These are phyloP conservation scores for Eutrema yunnanense DNA, from an alignment of 345 rosid genomes.

Conservation along the genomic window DNA sequence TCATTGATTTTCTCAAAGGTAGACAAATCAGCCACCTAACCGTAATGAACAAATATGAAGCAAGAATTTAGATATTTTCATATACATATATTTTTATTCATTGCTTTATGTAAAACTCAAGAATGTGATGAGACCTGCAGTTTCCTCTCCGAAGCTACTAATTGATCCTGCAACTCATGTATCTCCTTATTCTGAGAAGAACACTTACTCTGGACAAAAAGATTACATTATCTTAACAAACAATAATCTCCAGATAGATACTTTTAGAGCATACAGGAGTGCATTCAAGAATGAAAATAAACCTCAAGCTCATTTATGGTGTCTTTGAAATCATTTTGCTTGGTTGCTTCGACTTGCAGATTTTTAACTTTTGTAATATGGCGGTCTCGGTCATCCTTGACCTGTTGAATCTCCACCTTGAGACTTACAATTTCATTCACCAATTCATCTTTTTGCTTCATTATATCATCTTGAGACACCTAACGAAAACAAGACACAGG, in stretches of 20 bases:
- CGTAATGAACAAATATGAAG: background rate
- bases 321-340: conserved; percentile 55
- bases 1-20: conserved; percentile 67
- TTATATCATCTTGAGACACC: conserved; percentile 74
- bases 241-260: background rate
- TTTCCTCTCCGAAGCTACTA: conserved; percentile 62
- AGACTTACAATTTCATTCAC: conserved; percentile 61
- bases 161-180: conserved; percentile 54
- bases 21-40: conserved; percentile 71
- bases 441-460: conserved; percentile 67
- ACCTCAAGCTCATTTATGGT: conserved; percentile 85
- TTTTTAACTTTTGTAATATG: conserved; percentile 45
- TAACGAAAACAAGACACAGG: conserved; percentile 19
- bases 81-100: background rate
- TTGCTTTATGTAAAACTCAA: background rate
- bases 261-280: background rate
- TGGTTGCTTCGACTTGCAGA: conserved; percentile 49
- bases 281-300: conserved; percentile 7
- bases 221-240: conserved; percentile 1
- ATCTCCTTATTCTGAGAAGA: conserved; percentile 62
- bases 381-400: conserved; percentile 63
- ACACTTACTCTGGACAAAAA: conserved; percentile 54
- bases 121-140: conserved; percentile 47
- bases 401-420: conserved; percentile 61
- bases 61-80: background rate